A percentile compares a stretch with the other conserved stretches of the same genome.
Evolutionary conservation across 2,329 filamentous ascomycete genomes (phyloP).

Genomic region (Pseudocercospora fijiensis): DNA sequence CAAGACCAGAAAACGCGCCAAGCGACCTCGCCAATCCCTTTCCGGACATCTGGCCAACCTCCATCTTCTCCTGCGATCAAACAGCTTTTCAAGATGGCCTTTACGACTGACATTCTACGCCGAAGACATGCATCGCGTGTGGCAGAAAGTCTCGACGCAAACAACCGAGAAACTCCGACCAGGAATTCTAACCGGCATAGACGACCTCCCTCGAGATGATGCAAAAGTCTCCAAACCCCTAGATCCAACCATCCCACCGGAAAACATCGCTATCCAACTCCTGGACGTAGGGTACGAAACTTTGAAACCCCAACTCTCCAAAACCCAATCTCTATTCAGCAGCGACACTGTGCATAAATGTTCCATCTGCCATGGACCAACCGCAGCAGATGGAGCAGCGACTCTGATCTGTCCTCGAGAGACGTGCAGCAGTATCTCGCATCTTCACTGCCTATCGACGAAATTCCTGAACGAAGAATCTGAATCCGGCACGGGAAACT

Average conservation of each 20-base stretch:
- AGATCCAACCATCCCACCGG: constrained; percentile 1
- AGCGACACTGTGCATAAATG: constrained; percentile 43
- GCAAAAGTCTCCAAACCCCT: constrained; percentile 29
- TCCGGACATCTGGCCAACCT: constrained; percentile 73
- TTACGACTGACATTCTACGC: constrained; percentile 77
- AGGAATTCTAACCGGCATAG: constrained; percentile 48
- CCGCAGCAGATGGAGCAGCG: constrained; percentile 43
- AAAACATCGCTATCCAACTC: constrained; percentile 40
- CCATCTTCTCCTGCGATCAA: constrained; percentile 73
- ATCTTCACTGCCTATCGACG: constrained; percentile 57
- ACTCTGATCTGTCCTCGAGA: constrained; percentile 54
- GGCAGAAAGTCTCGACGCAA: constrained; percentile 60
- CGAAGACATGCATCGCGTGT: constrained; percentile 65
- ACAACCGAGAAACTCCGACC: constrained; percentile 50
- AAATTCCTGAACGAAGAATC: constrained; percentile 48
- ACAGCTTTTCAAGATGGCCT: constrained; percentile 81
- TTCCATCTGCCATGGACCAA: constrained; percentile 48
- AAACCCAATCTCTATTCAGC: constrained; percentile 48
- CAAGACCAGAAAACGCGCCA: constrained; percentile 50
- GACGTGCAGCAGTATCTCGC: constrained; percentile 51
- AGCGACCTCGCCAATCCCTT: constrained; percentile 60
- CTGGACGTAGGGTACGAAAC: constrained; percentile 56
- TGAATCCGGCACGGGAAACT: constrained; percentile 11
- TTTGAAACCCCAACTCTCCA: constrained; percentile 53
- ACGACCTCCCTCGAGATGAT: constrained; percentile 20